These are phyloP conservation scores for Lasiosphaeria hispida DNA, from an alignment of 495 filamentous ascomycete species.

Conservation along the genomic window DNA sequence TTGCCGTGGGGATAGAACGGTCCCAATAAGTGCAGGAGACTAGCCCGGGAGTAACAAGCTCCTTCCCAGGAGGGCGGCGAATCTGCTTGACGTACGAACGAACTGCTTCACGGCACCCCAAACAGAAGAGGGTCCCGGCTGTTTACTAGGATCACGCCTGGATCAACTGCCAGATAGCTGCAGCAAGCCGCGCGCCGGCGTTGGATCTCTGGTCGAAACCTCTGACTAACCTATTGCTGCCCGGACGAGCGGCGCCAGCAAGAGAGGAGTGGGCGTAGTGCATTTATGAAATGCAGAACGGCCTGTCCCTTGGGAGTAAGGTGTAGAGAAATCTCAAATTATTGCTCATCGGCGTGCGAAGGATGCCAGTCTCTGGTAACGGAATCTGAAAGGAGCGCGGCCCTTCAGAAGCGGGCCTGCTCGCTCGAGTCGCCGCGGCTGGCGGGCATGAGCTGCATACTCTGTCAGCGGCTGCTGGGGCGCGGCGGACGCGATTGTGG, in stretches of 20 bases:
- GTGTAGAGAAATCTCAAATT: too few species aligned
- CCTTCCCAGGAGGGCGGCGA: background rate
- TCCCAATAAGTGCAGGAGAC: background rate
- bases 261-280: too few species aligned
- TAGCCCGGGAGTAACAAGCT: constrained; percentile 1
- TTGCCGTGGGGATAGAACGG: background rate
- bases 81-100: background rate
- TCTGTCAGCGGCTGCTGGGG: constrained; percentile 4
- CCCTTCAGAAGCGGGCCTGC: background rate
- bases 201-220: too few species aligned
- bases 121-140: too few species aligned
- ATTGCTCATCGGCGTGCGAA: too few species aligned
- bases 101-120: background rate
- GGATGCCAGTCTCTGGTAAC: background rate
- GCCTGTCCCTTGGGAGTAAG: too few species aligned
- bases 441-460: background rate
- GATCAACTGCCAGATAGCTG: too few species aligned
- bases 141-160: too few species aligned
- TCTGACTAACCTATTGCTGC: too few species aligned
- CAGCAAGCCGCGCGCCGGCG: too few species aligned
- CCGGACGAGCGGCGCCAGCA: too few species aligned
- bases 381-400: background rate
- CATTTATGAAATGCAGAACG: too few species aligned
- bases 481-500: background rate
- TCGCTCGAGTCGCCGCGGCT: constrained; percentile 1